Base-by-base conservation (phyloP, 2,329 filamentous ascomycete species). In the Polychaeton citri region DNA sequence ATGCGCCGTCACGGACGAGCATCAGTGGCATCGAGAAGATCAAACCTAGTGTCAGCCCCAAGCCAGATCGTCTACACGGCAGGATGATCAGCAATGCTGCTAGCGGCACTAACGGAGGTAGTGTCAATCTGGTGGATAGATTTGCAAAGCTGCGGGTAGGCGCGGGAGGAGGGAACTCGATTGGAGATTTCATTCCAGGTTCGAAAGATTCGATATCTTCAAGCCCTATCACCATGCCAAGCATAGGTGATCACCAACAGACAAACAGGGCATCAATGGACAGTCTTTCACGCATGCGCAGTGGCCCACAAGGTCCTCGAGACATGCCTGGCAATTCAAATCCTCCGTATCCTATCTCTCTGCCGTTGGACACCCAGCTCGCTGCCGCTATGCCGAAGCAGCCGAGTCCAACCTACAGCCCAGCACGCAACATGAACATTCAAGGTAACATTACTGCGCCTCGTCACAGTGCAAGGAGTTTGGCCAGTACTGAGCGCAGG, bases 331-430 rank as follows among this genome's bases (percentile, higher is more conserved):
- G 48, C n/a, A 37, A 45, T 12, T 40, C 41, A 2, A 40, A 40
- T n/a, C 52, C 52, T 16, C 45, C 54, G 4, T 51, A 57, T 13
- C 63, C 65, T 30, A 60, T 63, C 1, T 64, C 64, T 34, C 32
- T 72, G 7, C 63, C 65, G 2, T 47, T 76, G 1, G 62, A 72
- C 32, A 71, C 63, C 18, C 53, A 57, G n/a, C 43, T 68, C n/a
- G 54, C 72, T 6, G 66, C 71, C 8, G 65, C 65, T 12, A 61
- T 85, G 50, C 81, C 81, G 8, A 81, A 80, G 52, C 60, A 79
- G 32, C 81, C 81, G 1, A 79, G 78, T 48, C 79, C 81, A 6
- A 81, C 82, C 3, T 87, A 86, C 51, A 85, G 76, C 47, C 81
- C 81, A n/a, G 78, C 78, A 1, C 69, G 80, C 21, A 82, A 81